Evolutionary conservation across 2,329 filamentous ascomycete genomes (phyloP), one percentile per base, ranked within the genome.

Genomic region (Fusarium scirpi): DNA sequence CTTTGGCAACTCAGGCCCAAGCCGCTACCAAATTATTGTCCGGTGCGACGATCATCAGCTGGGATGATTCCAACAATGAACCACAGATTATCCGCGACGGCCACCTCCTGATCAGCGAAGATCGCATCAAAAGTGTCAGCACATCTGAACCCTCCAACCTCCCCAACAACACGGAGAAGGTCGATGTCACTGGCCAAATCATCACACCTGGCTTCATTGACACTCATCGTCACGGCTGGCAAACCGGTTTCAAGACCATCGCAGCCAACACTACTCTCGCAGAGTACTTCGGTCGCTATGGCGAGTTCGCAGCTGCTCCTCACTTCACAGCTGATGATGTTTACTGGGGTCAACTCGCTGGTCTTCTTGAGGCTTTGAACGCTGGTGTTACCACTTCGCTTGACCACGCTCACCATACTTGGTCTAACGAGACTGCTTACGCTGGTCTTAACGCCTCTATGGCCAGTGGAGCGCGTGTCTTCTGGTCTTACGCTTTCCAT

Each of bases 191-290:
- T 0, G 79, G 82, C 55, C 85, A 86, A 70, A 88, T 88, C 62
- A 79, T 88, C 54, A 82, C 82, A 0, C 85, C 86, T 0, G 86
- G 87, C 11, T 88, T 89, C 74, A 79, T 89, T 61, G 85, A 89
- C 74, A 88, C 86, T 0, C 87, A 89, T 67, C 82, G 83, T 3
- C 85, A 87, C 65, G 81, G 83, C 1, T 88, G 86, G 87, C 85
- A 89, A 71, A 88, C 87, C 0, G 84, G 80, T 12, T 82, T 84
- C 70, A 86, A 85, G 70, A 87, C 86, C 0, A 70, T 89, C 2
- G 83, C 68, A 2, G 83, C 85, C 10, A 87, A 89, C 69, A 84
- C 83, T 0, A 85, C 80, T 0, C 75, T 87, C 18, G 76, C 81
- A 8, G 80, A 86, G 47, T 88, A 87, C 74, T 80, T 87, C 40